Conservation (phyloP, 371 early-diverging fungal genomes). For the Mucor plumbeus region DNA sequence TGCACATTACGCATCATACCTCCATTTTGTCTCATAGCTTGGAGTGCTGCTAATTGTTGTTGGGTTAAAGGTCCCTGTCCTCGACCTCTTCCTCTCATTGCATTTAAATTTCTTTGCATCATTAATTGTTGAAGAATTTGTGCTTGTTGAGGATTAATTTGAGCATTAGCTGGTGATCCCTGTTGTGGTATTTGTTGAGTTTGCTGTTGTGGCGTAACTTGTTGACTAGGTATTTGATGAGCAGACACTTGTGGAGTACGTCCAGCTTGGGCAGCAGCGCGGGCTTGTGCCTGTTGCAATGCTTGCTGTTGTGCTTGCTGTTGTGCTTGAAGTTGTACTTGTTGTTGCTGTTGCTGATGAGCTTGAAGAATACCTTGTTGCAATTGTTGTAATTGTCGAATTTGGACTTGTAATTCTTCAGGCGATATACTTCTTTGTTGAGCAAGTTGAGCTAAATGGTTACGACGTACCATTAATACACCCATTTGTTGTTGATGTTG, state of each 20-base stretch:
- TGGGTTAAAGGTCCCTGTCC: constrained; percentile 30
- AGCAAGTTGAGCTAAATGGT: constrained; percentile 37
- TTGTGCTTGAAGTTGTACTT: constrained; percentile 43
- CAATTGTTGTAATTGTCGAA: constrained; percentile 38
- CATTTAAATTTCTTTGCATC: constrained; percentile 32
- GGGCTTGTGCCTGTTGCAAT: constrained; percentile 32
- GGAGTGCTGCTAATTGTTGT: constrained; percentile 40
- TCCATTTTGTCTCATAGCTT: constrained; percentile 26
- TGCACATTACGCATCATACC: constrained; percentile 7
- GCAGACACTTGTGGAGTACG: constrained; percentile 16
- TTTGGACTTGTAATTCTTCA: constrained; percentile 31
- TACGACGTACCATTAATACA: constrained; percentile 36
- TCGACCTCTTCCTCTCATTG: constrained; percentile 40
- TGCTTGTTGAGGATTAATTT: constrained; percentile 36
- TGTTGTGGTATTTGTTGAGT: constrained; percentile 19
- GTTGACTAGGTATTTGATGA: constrained; percentile 17
- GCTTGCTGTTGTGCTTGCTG: constrained; percentile 32
- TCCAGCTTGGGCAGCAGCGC: constrained; percentile 21
- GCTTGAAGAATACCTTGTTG: constrained; percentile 42
- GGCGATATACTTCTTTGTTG: constrained; percentile 34
- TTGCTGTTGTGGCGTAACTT: constrained; percentile 33
- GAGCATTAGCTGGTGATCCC: constrained; percentile 22
- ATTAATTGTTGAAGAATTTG: constrained; percentile 44
- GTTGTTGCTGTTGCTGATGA: constrained; percentile 47
- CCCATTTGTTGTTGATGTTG: constrained; percentile 53